These are phyloP conservation scores for Liriodendron chinense DNA, from an alignment of 164 flowering plant species.

Conservation along the genomic window DNA sequence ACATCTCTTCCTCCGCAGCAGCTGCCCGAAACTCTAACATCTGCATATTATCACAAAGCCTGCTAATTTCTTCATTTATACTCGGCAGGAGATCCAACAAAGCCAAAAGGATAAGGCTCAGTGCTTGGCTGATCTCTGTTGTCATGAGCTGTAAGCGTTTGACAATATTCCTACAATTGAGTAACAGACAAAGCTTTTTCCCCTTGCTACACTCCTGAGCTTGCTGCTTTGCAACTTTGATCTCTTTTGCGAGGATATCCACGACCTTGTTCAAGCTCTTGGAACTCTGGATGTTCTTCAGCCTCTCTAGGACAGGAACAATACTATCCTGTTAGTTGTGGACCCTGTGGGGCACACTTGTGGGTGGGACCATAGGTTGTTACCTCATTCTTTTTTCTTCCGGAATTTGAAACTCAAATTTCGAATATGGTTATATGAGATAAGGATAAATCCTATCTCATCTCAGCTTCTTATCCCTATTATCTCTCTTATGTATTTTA, in stretches of 20 bases:
- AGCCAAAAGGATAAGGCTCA: slow-evolving; percentile 50
- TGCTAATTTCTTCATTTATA: slow-evolving; percentile 40
- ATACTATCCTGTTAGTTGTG: too few relatives aligned
- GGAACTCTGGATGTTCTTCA: slow-evolving; percentile 29
- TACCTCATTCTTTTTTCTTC: too few relatives aligned
- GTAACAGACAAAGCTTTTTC: slow-evolving; percentile 54
- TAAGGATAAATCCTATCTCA: too few relatives aligned
- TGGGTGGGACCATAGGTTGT: too few relatives aligned
- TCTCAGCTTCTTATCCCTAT: too few relatives aligned
- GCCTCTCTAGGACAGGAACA: slow-evolving; percentile 45
- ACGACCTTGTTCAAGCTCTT: slow-evolving; percentile 37
- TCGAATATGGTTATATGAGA: too few relatives aligned
- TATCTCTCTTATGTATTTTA: too few relatives aligned
- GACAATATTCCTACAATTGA: slow-evolving; percentile 46
- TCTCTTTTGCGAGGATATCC: slow-evolving; percentile 41
- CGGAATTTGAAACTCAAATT: too few relatives aligned
- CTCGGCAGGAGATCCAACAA: slow-evolving; percentile 40
- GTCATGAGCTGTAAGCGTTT: slow-evolving; percentile 36
- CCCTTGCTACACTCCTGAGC: slow-evolving; percentile 48
- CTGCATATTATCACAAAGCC: slow-evolving; percentile 41
- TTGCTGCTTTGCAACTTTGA: slow-evolving; percentile 43
- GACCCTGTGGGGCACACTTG: too few relatives aligned
- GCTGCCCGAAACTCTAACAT: slow-evolving; percentile 58
- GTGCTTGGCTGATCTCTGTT: slow-evolving; percentile 54
- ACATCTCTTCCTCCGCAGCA: slow-evolving; percentile 47